Evolutionary conservation across 2,329 filamentous ascomycete species (phyloP).

Genomic region (Colletotrichum australisinense): DNA sequence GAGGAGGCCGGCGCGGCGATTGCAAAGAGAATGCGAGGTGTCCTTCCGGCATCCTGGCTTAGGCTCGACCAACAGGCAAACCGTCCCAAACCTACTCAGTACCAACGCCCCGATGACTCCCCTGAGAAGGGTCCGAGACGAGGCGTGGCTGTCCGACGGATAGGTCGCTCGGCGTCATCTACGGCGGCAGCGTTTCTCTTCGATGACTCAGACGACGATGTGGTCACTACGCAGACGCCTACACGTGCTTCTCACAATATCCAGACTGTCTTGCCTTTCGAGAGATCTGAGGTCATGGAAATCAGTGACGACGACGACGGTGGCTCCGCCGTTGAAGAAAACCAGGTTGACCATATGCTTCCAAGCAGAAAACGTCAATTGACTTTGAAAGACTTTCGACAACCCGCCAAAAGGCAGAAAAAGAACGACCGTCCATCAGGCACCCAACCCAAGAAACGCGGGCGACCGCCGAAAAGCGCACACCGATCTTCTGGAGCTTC

Average conservation of each 20-base stretch:
- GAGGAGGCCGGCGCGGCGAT: slow-evolving; percentile 55
- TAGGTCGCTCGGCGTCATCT: slow-evolving; percentile 40
- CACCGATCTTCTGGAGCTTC: background rate
- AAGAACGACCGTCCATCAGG: slow-evolving; percentile 36
- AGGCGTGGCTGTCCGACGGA: slow-evolving; percentile 62
- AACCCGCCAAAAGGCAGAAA: slow-evolving; percentile 39
- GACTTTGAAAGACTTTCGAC: slow-evolving; percentile 42
- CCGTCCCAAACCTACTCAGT: slow-evolving; percentile 43
- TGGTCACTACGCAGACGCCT: background rate
- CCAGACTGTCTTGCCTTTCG: background rate
- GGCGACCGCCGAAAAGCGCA: background rate
- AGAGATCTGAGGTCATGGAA: background rate
- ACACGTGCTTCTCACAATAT: background rate
- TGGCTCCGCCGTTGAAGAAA: slow-evolving; percentile 60
- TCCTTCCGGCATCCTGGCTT: slow-evolving; percentile 76
- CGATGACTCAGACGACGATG: slow-evolving; percentile 59
- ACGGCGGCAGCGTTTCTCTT: slow-evolving; percentile 43
- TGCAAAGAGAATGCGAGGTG: slow-evolving; percentile 64
- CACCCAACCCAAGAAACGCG: slow-evolving; percentile 42
- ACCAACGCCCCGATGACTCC: slow-evolving; percentile 44
- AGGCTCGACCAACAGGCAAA: slow-evolving; percentile 63
- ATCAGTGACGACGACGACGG: slow-evolving; percentile 46
- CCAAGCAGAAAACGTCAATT: slow-evolving; percentile 54
- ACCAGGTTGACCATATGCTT: slow-evolving; percentile 64
- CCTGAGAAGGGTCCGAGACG: slow-evolving; percentile 54